A percentile compares a stretch with the other conserved stretches of the same genome.
Evolutionary conservation across 2,329 filamentous ascomycete genomes (phyloP).

Genomic region (Claviceps sp.): DNA sequence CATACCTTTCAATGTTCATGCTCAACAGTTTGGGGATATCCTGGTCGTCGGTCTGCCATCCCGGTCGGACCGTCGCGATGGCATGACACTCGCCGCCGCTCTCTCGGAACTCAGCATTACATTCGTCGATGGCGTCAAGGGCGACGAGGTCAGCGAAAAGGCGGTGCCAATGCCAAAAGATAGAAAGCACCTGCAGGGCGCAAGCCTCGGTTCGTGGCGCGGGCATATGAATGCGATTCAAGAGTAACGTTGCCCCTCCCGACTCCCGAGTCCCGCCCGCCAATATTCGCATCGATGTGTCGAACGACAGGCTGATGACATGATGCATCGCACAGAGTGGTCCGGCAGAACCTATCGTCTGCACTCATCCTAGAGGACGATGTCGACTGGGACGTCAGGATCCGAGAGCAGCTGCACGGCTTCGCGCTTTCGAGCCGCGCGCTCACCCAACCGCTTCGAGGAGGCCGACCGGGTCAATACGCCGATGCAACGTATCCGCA

Average conservation of each 20-base stretch:
- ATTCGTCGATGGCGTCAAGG: constrained; percentile 32
- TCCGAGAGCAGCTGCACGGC: constrained; percentile 32
- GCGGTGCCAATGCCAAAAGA: constrained; percentile 20
- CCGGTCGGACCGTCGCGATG: constrained; percentile 37
- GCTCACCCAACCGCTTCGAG: constrained; percentile 18
- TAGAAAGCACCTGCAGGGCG: constrained; percentile 16
- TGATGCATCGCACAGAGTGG: constrained; percentile 17
- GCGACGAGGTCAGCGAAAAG: constrained; percentile 23
- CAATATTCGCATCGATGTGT: no score
- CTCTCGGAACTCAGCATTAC: constrained; percentile 30
- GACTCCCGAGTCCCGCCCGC: no score
- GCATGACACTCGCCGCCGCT: constrained; percentile 32
- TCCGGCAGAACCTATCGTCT: constrained; percentile 30
- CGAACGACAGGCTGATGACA: no score
- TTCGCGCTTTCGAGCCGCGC: constrained; percentile 24
- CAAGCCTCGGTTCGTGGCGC: constrained; percentile 22
- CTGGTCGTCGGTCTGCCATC: constrained; percentile 38
- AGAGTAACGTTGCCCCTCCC: constrained; percentile 11
- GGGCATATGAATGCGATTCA: constrained; percentile 26
- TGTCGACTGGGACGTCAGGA: constrained; percentile 40
- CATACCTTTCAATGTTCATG: no score
- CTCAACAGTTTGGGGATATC: constrained; percentile 34
- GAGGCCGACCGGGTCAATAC: constrained; percentile 6
- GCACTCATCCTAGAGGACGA: constrained; percentile 44
- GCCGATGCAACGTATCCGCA: constrained; percentile 14